Base-by-base conservation (phyloP, 352 stramenopile species). In the Phytophthora litchii region DNA sequence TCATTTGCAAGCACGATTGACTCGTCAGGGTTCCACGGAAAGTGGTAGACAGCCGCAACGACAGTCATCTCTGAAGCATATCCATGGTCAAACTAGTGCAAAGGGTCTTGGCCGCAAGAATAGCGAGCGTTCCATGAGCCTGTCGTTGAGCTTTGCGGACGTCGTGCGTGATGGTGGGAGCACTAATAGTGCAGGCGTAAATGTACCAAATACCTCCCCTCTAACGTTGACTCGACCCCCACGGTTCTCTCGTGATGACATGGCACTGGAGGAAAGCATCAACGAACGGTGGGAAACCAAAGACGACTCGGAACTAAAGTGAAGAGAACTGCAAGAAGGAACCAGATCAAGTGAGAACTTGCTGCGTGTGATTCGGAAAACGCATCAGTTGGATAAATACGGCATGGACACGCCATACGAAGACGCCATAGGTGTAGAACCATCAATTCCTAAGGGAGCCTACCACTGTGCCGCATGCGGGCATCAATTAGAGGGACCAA, bases 91-190 rank as follows among this genome's bases (percentile, higher is more conserved):
- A 46, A 64, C 68, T 19, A 71, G 44, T 31, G 60, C 46, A 45
- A 72, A 36, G 27, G 45, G 50, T 40, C 54, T 74, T 44, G 75
- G 57, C 16, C 74, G 84, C 19, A 94, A 94, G 62, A 74, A 68
- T 14, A 82, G 80, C 11, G 78, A 84, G 19, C 80, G 86, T 13
- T 95, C 86, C 8, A 80, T 95, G 67, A 95, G 86, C 64, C 92
- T 94, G 32, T 94, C 85, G 3, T 76, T 94, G 56, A 94, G 86
- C 65, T 95, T 95, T 72, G 86, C 86, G 0, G 86, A 95, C 43
- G 86, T 95, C 11, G 86, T 95, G 0, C 73, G 89, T 12, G 83
- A 83, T 16, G 81, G 83, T n/a, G 71, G 64, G 0, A 48, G 66
- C 9, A 59, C 54, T 32, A 59, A 41, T 56, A 36, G 37, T 25